Evolutionary conservation across 2,329 filamentous ascomycete species (phyloP).

Genomic region (Aspergillus sojae): DNA sequence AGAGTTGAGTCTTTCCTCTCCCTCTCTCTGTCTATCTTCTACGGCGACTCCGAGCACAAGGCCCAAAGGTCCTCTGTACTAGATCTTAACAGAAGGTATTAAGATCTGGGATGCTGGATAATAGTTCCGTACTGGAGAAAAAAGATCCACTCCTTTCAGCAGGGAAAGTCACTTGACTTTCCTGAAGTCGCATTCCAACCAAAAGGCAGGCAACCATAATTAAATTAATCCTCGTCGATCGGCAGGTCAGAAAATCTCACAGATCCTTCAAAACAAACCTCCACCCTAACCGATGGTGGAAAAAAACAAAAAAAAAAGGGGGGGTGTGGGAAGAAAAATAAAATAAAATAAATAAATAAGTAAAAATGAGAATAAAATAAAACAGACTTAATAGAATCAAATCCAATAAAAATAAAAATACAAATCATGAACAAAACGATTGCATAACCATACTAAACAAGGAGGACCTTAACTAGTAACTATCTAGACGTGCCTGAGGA

Average conservation of each 20-base stretch:
- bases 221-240: background rate
- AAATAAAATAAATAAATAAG: background rate
- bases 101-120: background rate
- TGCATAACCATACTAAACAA: background rate
- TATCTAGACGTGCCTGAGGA: background rate
- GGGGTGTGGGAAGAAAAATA: background rate
- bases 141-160: background rate
- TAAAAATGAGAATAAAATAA: background rate
- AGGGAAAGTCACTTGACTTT: background rate
- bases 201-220: background rate
- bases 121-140: background rate
- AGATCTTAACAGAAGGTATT: background rate
- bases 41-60: background rate
- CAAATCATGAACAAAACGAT: background rate
- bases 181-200: background rate
- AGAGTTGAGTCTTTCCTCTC: background rate
- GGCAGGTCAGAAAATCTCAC: background rate
- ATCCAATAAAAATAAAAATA: background rate
- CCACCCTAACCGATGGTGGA: background rate
- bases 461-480: background rate
- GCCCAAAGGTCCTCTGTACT: background rate
- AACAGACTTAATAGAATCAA: background rate
- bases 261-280: background rate
- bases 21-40: background rate
- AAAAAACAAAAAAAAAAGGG: background rate